Evolutionary conservation across 2,329 filamentous ascomycete species (phyloP), one percentile per base, ranked within the genome.

Genomic region (Pseudophaeomoniella oleicola): DNA sequence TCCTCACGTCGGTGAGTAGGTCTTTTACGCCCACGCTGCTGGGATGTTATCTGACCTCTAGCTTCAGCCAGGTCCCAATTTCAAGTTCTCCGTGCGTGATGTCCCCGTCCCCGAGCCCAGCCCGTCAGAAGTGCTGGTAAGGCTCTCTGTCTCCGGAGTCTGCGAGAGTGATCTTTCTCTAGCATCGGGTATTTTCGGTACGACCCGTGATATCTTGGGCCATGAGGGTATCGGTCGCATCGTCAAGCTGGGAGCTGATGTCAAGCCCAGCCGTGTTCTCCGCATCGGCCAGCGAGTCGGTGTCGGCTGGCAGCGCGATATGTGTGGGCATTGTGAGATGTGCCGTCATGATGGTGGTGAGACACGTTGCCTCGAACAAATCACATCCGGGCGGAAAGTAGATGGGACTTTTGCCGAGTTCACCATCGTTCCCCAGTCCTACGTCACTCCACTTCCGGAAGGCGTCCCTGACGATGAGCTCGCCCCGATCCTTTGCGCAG

Each of bases 101-200:
- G n/a, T 27, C 22, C 22, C 22, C 6, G n/a, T 27, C 6, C 22
- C 22, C 9, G n/a, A 27, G 22, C 9, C n/a, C 22, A 6, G 9
- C 22, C 30, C 36, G 12, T 37, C 70, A 36, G 69, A 75, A 39
- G 51, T 75, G 13, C 58, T 76, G 3, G 58, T 75, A 44, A 64
- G 62, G 34, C 58, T 75, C 32, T 75, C 72, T 37, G 60, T 60
- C 12, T 75, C 71, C 1, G 71, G 72, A 0, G 57, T 76, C 32
- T 75, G 72, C 53, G 64, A 66, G 41, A 64, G 60, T 13, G 72
- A 75, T 44, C 52, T 76, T n/a, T 70, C 74, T 46, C 66, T 67
- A 49, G 39, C 14, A 39, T 41, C 27, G 30, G 14, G 33, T 10
- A 13, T 2, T 11, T 36, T n/a, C 39, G 38, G 11, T 33, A 33